Evolutionary conservation across 2,329 filamentous ascomycete species (phyloP), one percentile per base, ranked within the genome.

Genomic region (Neofusicoccum cordaticola): DNA sequence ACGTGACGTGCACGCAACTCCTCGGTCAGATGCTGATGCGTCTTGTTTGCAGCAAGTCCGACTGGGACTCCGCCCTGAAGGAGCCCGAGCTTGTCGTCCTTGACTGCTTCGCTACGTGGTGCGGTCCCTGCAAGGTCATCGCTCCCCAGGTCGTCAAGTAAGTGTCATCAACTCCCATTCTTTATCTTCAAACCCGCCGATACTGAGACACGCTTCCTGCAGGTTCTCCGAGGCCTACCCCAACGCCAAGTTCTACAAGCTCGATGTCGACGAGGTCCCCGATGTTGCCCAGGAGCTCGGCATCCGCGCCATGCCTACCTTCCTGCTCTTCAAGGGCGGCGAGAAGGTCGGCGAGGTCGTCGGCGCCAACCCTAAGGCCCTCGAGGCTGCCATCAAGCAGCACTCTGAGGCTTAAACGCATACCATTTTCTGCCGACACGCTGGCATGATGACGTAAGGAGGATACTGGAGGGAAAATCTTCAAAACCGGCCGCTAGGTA

Each of bases 51-150:
- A 91, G 88, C 69, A 85, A 83, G 74, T 73, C 80, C 27, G 85
- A 88, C 35, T 93, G 86, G 77, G 76, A 85, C 63, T 72, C 77
- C 37, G 84, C 84, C 65, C 71, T 89, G 66, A 75, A 81, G 63
- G 73, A 81, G 60, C 71, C 82, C 63, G 79, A 87, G 73, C 78
- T 90, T 68, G 85, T 96, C 71, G 81, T 97, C 67, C 82, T 98
- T 73, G 94, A 98, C 83, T 93, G 88, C 82, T 93, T 90, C 79
- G 93, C 93, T 64, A 87, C 83, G 68, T 97, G 93, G 93, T 98
- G 94, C 83, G 93, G 92, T 66, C 94, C 94, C 66, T 98, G 94
- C 90, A 97, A 93, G 84, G 85, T 88, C 72, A 95, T 97, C 73
- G 87, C 92, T 17, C 94, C 93, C 66, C 79, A 88, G 67, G 82